Percentiles rank a stretch among this genome's conserved stretches.
Conservation (phyloP, 768 basidiomycete species). For the Russula abietina region DNA sequence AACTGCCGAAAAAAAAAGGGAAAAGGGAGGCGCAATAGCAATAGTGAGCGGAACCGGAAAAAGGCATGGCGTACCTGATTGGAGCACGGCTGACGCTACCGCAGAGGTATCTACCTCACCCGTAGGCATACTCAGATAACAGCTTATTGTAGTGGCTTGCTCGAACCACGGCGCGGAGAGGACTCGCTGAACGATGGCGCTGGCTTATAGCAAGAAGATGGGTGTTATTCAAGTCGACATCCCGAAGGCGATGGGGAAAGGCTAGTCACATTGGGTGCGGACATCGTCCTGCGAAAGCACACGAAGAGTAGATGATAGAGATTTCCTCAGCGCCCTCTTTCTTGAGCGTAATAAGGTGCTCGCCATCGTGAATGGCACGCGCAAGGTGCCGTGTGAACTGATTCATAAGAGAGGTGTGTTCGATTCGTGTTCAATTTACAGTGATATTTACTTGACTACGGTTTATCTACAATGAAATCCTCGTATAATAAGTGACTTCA, state of each 20-base stretch:
- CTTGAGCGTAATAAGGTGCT: constrained; percentile 30
- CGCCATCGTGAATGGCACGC: background rate
- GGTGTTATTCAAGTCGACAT: constrained; percentile 10
- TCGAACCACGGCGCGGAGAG: constrained; percentile 48
- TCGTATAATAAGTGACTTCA: background rate
- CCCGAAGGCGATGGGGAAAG: background rate
- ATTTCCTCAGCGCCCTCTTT: constrained; percentile 52
- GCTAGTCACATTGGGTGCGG: constrained; percentile 52
- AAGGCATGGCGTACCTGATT: constrained; percentile 39
- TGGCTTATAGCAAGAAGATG: constrained; percentile 33
- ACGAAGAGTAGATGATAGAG: constrained; percentile 41
- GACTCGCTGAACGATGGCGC: constrained; percentile 43
- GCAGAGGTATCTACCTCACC: constrained; percentile 59
- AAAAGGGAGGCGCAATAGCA: too few relatives aligned
- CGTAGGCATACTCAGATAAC: constrained; percentile 75
- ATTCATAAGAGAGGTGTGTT: too few relatives aligned
- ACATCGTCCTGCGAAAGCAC: constrained; percentile 41
- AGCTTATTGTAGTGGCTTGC: constrained; percentile 49
- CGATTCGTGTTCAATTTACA: background rate
- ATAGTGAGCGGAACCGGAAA: background rate
- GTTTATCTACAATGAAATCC: background rate
- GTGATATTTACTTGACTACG: background rate
- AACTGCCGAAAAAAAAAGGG: background rate
- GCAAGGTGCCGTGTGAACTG: background rate
- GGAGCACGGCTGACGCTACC: constrained; percentile 48